A percentile compares a stretch with the other conserved stretches of the same genome.
phyloP scores from a whole-genome alignment of 23 red algal genomes.

The Gracilaria domingensis region DNA sequence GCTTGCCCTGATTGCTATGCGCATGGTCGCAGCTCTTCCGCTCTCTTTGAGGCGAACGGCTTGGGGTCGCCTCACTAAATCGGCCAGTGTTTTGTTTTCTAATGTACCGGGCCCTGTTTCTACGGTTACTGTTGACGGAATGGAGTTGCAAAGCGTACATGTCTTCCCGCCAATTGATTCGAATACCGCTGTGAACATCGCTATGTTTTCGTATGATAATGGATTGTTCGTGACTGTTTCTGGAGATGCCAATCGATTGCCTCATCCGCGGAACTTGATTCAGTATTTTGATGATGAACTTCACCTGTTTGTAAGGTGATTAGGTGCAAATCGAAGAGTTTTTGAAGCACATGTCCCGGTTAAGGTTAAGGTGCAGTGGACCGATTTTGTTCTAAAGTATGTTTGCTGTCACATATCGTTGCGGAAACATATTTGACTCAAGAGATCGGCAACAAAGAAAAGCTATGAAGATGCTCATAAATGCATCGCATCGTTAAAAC shows the following conservation, averaged over 20 bases:
- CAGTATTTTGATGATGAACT: not conserved
- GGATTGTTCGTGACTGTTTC: conserved; percentile 31
- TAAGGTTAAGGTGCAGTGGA: no score
- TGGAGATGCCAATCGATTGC: conserved; percentile 59
- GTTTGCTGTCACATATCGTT: no score
- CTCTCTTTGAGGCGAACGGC: conserved; percentile 4
- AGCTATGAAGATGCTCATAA: no score
- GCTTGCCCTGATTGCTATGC: conserved; percentile 25
- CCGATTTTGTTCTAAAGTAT: no score
- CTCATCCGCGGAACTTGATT: conserved; percentile 30
- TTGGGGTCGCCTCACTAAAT: conserved; percentile 30
- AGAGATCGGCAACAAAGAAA: no score
- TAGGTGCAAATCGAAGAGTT: not conserved
- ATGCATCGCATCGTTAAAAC: no score
- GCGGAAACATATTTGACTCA: no score
- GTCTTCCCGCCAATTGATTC: conserved; percentile 50
- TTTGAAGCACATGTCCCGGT: no score
- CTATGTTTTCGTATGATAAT: conserved; percentile 49
- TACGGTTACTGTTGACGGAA: conserved; percentile 11
- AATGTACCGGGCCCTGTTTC: conserved; percentile 52
- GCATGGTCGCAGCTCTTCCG: conserved; percentile 32
- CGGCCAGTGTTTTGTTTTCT: conserved; percentile 56
- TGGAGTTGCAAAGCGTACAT: conserved; percentile 32
- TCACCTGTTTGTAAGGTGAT: not conserved
- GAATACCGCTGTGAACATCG: conserved; percentile 35